Evolutionary conservation across 768 basidiomycete species (phyloP).

Genomic region (Obba rivulosa): DNA sequence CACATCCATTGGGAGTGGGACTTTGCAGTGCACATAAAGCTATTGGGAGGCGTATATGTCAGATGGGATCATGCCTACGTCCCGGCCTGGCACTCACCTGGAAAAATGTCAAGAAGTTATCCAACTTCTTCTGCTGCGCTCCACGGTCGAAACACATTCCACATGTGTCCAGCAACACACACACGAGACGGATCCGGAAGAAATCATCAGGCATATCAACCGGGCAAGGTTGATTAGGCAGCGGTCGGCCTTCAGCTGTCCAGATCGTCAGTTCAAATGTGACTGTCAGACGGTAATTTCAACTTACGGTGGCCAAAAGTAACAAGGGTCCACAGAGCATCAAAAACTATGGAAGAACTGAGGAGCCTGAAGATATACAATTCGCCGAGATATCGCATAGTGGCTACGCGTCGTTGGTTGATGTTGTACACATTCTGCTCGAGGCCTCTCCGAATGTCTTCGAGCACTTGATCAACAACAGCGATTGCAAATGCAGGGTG

Average conservation of each 20-base stretch:
- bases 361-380: constrained; percentile 94
- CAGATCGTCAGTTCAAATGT: constrained; percentile 9
- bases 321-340: constrained; percentile 88
- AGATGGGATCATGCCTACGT: not conserved
- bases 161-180: constrained; percentile 89
- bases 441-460: constrained; percentile 84
- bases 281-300: not conserved
- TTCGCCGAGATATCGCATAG: constrained; percentile 94
- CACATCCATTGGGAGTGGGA: constrained; percentile 90
- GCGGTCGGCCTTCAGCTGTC: constrained; percentile 82
- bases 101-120: constrained; percentile 89
- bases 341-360: constrained; percentile 86
- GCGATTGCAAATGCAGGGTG: constrained; percentile 83
- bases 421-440: constrained; percentile 94
- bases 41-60: constrained; percentile 19
- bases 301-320: constrained; percentile 93
- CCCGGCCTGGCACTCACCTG: constrained; percentile 49
- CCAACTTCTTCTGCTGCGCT: constrained; percentile 86
- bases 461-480: constrained; percentile 91
- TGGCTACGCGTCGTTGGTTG: constrained; percentile 89
- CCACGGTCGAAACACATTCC: constrained; percentile 98
- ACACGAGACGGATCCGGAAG: constrained; percentile 89
- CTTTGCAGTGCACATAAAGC: constrained; percentile 90
- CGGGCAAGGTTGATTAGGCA: constrained; percentile 67
- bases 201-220: constrained; percentile 95